Base-by-base conservation (phyloP, 2,329 filamentous ascomycete species). In the Stagonosporopsis chrysanthemi region DNA sequence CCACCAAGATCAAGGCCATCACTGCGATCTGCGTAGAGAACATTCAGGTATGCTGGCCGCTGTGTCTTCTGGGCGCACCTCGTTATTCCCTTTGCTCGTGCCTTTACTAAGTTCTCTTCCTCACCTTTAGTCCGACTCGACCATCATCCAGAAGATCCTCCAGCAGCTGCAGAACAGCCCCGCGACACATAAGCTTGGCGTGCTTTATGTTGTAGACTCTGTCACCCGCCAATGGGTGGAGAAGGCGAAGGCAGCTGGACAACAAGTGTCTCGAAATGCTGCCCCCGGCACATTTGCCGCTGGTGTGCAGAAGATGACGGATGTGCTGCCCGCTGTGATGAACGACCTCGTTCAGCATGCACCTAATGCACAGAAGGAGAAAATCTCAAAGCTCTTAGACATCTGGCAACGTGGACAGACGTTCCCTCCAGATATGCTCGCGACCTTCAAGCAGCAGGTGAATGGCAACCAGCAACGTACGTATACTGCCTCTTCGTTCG, bases 161-260 rank as follows among this genome's bases (percentile, higher is more conserved):
- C 96, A 93, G 66, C 93, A 97, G 75, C 96, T 98, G 85, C 97
- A 96, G 80, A 96, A 95, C 80, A 89, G 93, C 67, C 91, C 92
- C 59, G 88, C 88, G 76, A 96, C 92, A 77, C 94, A 99, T 86
- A 99, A 99, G 82, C 86, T 99, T 79, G 95, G 95, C 81, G 93
- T 97, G 75, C 89, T 99, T 81, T 99, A 99, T 88, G 93, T 98
- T 81, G 91, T 99, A 93, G 95, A 99, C 85, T 97, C 94, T 83
- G 93, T 99, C 86, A 94, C 93, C 78, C 92, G 95, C 80, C 94
- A 96, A 83, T 99, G 95, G 94, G 88, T 97, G 83, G 94, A 98
- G 78, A 90, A 92, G 80, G 94, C 95, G 73, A 95, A 93, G 80
- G 86, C 88, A 73, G 86, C 90, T 67, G 91, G 90, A 72, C 93